Conservation (phyloP, 495 filamentous ascomycete species). For the Podospora tetraspora region DNA sequence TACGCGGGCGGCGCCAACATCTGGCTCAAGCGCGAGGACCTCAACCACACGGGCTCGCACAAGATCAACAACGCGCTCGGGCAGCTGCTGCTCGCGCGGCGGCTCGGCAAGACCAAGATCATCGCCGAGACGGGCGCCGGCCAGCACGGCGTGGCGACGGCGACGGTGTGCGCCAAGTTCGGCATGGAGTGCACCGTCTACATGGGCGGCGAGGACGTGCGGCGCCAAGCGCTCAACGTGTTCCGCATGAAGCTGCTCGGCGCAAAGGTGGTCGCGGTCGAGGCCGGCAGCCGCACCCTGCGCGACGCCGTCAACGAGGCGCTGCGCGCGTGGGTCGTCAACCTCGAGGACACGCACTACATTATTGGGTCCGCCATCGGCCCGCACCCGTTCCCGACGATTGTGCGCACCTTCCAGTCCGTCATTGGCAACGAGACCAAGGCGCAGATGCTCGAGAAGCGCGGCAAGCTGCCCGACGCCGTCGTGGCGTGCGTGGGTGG, state of each 20-base stretch:
- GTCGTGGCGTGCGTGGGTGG: constrained; percentile 96
- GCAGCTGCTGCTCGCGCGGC: constrained; percentile 74
- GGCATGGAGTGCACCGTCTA: constrained; percentile 93
- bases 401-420: constrained; percentile 91
- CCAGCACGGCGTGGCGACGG: constrained; percentile 92
- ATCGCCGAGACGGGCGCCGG: constrained; percentile 97
- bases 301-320: constrained; percentile 97
- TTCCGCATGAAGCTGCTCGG: constrained; percentile 96
- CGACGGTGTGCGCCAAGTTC: constrained; percentile 94
- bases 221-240: constrained; percentile 89
- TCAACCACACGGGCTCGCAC: constrained; percentile 82
- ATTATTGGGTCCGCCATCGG: constrained; percentile 94
- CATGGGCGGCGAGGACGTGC: constrained; percentile 94
- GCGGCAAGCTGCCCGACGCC: constrained; percentile 87
- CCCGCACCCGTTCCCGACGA: constrained; percentile 92
- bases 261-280: constrained; percentile 78
- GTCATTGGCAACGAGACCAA: constrained; percentile 93
- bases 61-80: constrained; percentile 98
- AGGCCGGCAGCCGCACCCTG: constrained; percentile 77
- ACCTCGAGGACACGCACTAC: constrained; percentile 88
- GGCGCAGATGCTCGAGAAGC: constrained; percentile 71
- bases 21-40: constrained; percentile 91
- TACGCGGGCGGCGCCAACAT: constrained; percentile 87
- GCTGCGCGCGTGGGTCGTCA: constrained; percentile 79
- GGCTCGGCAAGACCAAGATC: constrained; percentile 86